Evolutionary conservation across 2,329 filamentous ascomycete species (phyloP).

Genomic region (Ophiocordyceps camponoti-saundersi): DNA sequence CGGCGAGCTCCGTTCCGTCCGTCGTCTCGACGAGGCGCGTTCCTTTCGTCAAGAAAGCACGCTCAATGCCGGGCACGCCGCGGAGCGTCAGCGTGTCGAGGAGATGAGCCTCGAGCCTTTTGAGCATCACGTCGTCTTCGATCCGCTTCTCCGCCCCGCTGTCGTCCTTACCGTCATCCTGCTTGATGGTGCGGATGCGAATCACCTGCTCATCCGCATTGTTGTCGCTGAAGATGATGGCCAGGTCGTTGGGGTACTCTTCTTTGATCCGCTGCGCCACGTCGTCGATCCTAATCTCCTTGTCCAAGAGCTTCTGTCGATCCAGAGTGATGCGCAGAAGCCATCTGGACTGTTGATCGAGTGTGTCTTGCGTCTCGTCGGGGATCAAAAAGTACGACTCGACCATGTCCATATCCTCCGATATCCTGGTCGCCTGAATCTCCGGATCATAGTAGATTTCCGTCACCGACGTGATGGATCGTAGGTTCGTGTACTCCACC

Average conservation of each 20-base stretch:
- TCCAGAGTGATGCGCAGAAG: slow-evolving; percentile 84
- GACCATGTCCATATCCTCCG: slow-evolving; percentile 81
- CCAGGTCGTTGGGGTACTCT: slow-evolving; percentile 69
- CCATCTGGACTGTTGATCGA: slow-evolving; percentile 80
- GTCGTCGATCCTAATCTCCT: slow-evolving; percentile 78
- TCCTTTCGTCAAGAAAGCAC: slow-evolving; percentile 84
- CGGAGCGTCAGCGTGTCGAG: slow-evolving; percentile 82
- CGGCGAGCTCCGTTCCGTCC: slow-evolving; percentile 58
- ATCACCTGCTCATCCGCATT: slow-evolving; percentile 93
- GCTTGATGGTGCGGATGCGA: slow-evolving; percentile 66
- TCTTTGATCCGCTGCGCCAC: slow-evolving; percentile 82
- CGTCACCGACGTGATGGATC: slow-evolving; percentile 77
- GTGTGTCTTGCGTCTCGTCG: slow-evolving; percentile 47
- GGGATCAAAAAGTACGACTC: slow-evolving; percentile 94
- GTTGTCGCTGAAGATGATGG: slow-evolving; percentile 93
- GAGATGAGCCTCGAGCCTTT: slow-evolving; percentile 80
- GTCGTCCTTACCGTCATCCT: slow-evolving; percentile 57
- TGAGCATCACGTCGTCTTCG: slow-evolving; percentile 83
- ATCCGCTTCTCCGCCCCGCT: slow-evolving; percentile 36
- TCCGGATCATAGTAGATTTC: slow-evolving; percentile 98
- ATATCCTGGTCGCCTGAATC: slow-evolving; percentile 68
- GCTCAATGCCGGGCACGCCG: slow-evolving; percentile 74
- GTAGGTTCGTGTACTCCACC: slow-evolving; percentile 87
- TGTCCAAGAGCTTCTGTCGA: slow-evolving; percentile 88
- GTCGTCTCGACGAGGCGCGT: slow-evolving; percentile 46